Evolutionary conservation across 108 stramenopile genomes (phyloP), one percentile per base, ranked within the genome.

Genomic region (Aurantiochytrium sp.): DNA sequence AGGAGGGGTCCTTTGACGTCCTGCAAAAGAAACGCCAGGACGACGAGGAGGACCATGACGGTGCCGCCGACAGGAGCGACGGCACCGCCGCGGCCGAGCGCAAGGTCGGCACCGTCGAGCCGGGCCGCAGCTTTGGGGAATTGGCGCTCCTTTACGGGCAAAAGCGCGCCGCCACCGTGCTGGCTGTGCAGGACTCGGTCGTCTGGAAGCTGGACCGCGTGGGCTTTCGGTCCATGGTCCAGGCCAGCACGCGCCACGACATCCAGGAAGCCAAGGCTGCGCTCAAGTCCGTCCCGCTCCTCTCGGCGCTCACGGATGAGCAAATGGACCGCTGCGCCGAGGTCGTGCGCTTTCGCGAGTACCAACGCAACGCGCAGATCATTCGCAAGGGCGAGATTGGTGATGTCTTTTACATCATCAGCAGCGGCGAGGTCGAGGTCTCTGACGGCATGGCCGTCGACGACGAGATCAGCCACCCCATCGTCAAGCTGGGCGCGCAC

Each of bases 311-410:
- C n/a, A 86, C 85, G 39, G 50, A 42, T 19, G 68, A 69, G 34
- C 87, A 88, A 36, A 41, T 88, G 53, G 68, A 36, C 22, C 30
- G 34, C 21, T 34, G 87, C 21, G 87, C 87, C 10, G 36, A 86
- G 69, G 85, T 17, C 4, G 87, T 85, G 52, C 31, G 36, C 3
- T 86, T 39, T 15, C 6, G 15, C 12, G 34, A 42, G 2, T 85
- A 48, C 73, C 85, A 21, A 15, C 21, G n/a, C 8, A 87, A 87
- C 4, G 81, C 69, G 5, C 50, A 37, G 24, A 86, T 88, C 24
- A 85, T 88, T 36, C 37, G 48, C 36, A 88, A 88, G 41, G 88
- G 88, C 12, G 88, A 89, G 15, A 36, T 68, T 36, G 88, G 88
- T 15, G 85, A 86, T 4, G 39, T 34, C 45, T 85, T 89, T 81